Evolutionary conservation across 371 early-diverging fungal species (phyloP), one percentile per base, ranked within the genome.

Genomic region (Lichtheimia ramosa): DNA sequence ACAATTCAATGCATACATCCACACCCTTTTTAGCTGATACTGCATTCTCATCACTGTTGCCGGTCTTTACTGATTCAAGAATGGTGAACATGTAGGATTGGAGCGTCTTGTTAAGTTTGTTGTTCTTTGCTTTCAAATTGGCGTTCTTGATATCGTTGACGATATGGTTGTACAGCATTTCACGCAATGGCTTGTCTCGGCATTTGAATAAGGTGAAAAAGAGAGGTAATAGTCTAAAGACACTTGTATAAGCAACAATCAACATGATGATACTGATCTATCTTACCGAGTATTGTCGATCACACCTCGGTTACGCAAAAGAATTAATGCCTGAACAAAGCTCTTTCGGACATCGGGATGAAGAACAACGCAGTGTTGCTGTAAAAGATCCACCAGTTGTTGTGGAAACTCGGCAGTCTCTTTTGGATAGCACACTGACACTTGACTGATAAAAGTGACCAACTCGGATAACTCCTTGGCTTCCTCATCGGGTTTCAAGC

Each of bases 11-110:
- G 83, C 96, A 96, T 25, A 96, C 92, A 63, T 97, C 95, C 41
- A 97, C 79, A 69, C 94, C 92, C 73, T 94, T 92, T 63, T 94
- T 93, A 28, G 96, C 97, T 20, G 96, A 95, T 62, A 94, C 87
- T 3, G 89, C 89, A 58, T 89, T 88, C 65, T 90, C 89, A 39
- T 80, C 81, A 59, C 84, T 82, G 52, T 76, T 83, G 28, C 83
- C 82, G 0, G 76, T 62, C 21, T 69, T 74, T 28, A 75, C 74
- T 40, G 75, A 74, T 54, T 83, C 82, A 40, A 96, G 77, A 84
- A 98, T 91, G 55, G 90, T 92, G 71, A 93, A 97, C 95, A 98
- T 95, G 70, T 89, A 95, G 57, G 93, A 92, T 78, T 97, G 98
- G 43, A 97, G 82, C 2, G 92, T 86, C 73, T 92, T 94, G 88